phyloP scores from a whole-genome alignment of 2,329 filamentous ascomycete species.

The Claviceps arundinis region DNA sequence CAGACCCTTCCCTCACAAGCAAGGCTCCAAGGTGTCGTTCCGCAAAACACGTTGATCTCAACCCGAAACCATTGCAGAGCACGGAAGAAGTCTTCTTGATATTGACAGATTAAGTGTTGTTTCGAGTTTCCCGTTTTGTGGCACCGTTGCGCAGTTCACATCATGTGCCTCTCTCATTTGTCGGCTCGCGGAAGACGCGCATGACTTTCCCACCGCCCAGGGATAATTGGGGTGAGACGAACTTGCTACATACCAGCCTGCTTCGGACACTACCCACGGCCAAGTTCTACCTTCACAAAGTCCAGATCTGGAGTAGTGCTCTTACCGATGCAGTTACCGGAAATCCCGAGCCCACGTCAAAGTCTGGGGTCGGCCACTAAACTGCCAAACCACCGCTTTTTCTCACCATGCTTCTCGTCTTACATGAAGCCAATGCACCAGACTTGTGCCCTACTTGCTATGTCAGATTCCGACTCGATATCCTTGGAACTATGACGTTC shows the following conservation, averaged over 20 bases:
- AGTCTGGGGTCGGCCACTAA: not conserved
- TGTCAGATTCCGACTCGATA: not conserved
- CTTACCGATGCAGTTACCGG: not conserved
- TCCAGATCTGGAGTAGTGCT: not conserved
- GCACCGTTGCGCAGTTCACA: not conserved
- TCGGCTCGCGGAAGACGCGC: not conserved
- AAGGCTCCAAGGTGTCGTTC: not conserved
- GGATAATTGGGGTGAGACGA: not conserved
- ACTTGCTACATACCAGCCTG: not conserved
- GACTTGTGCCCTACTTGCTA: not conserved
- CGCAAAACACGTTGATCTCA: not conserved
- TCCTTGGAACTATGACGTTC: not conserved
- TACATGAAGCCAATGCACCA: not conserved
- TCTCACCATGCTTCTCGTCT: not conserved
- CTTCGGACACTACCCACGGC: not conserved
- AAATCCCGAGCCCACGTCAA: not conserved
- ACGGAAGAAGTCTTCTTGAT: not conserved
- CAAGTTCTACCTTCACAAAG: not conserved
- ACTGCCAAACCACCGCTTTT: not conserved
- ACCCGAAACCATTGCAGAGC: not conserved
- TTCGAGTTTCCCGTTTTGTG: slow-evolving; percentile 1
- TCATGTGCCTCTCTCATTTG: not conserved
- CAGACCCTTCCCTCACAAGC: not conserved
- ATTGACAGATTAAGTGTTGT: not conserved
- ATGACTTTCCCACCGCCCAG: not conserved